A percentile compares a stretch with the other conserved stretches of the same genome.
Evolutionary conservation across 225 moss, liverwort and hornwort genomes (phyloP).

Genomic region (Lunularia cruciata): DNA sequence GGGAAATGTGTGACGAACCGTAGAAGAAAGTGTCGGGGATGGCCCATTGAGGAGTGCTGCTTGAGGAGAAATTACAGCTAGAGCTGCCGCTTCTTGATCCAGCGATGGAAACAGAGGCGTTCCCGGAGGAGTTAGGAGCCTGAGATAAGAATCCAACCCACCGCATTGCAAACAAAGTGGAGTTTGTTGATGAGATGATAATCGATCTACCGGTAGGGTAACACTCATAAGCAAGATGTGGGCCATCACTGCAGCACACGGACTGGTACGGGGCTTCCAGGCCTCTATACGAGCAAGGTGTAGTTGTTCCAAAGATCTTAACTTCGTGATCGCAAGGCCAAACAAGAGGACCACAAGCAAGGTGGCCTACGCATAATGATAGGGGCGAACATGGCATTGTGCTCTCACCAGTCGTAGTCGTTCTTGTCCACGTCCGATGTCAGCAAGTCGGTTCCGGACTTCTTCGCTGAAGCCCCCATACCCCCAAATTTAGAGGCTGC

Average conservation of each 20-base stretch:
- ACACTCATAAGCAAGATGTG: too few relatives aligned
- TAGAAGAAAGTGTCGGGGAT: conserved; percentile 33
- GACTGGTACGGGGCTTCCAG: too few relatives aligned
- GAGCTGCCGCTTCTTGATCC: conserved; percentile 48
- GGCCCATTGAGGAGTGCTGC: conserved; percentile 32
- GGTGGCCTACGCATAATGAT: background rate
- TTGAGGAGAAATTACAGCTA: conserved; percentile 46
- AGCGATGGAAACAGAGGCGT: conserved; percentile 53
- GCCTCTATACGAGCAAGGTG: too few relatives aligned
- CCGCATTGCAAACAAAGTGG: too few relatives aligned
- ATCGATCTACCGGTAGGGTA: too few relatives aligned
- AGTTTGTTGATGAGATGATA: too few relatives aligned
- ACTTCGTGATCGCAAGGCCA: too few relatives aligned
- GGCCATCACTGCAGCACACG: too few relatives aligned
- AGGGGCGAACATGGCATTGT: background rate
- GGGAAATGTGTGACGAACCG: conserved; percentile 17
- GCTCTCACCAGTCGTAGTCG: conserved; percentile 78
- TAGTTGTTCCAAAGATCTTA: too few relatives aligned
- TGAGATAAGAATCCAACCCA: conserved; percentile 30
- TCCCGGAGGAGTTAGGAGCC: conserved; percentile 79
- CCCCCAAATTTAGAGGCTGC: conserved; percentile 56
- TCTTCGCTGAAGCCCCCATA: conserved; percentile 46
- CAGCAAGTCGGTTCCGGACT: conserved; percentile 54
- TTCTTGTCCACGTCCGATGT: conserved; percentile 69
- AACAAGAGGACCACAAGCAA: too few relatives aligned